phyloP scores from a whole-genome alignment of 495 filamentous ascomycete genomes.

The Neurospora cerealis region DNA sequence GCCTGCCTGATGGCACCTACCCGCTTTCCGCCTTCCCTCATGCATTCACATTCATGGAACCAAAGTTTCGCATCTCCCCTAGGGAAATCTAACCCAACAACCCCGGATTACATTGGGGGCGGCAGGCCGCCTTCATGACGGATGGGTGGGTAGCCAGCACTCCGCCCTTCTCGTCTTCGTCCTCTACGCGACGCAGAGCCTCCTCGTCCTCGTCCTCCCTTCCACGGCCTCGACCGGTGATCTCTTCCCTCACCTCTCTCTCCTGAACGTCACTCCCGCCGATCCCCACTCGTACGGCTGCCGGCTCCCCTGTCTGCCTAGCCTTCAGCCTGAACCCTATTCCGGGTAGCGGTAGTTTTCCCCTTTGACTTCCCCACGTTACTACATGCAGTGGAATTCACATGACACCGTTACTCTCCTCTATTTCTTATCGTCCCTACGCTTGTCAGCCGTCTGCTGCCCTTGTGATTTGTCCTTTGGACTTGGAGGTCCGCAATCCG shows the following conservation, averaged over 20 bases:
- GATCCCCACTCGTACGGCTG: neutral
- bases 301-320: neutral
- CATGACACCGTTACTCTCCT: neutral
- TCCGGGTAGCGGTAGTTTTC: neutral
- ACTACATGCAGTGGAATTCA: neutral
- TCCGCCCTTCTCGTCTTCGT: neutral
- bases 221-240: neutral
- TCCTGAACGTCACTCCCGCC: too few species aligned
- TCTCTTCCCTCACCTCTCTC: neutral
- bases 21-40: neutral
- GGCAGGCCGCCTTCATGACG: too few species aligned
- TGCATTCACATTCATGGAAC: neutral
- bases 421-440: neutral
- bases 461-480: neutral
- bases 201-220: neutral
- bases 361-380: neutral
- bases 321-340: neutral
- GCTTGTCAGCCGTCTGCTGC: neutral
- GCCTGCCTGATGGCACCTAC: neutral
- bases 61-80: too few species aligned
- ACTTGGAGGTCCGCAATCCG: neutral
- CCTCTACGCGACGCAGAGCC: neutral
- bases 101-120: too few species aligned
- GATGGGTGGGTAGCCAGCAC: too few species aligned
- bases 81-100: too few species aligned